A percentile compares a stretch with the other conserved stretches of the same genome.
Evolutionary conservation across 2,329 filamentous ascomycete species (phyloP).

Genomic region (Talaromyces rugulosus): DNA sequence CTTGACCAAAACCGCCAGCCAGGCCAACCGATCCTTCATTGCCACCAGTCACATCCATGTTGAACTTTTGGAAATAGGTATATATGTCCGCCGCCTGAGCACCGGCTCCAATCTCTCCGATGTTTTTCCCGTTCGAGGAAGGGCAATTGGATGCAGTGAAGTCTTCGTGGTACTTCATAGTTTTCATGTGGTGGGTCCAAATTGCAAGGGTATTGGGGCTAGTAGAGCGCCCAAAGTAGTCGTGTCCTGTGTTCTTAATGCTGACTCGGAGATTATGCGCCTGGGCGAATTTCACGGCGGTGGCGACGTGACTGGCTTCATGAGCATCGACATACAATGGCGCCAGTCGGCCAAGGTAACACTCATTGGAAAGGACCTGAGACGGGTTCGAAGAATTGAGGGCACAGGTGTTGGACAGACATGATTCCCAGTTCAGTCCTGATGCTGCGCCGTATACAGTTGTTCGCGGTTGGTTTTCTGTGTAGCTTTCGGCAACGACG

Average conservation of each 20-base stretch:
- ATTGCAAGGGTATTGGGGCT: slow-evolving; percentile 2
- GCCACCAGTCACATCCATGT: slow-evolving; percentile 27
- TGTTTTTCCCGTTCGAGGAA: background rate
- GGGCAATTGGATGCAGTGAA: slow-evolving; percentile 1
- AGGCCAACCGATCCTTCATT: slow-evolving; percentile 48
- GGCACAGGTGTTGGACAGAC: background rate
- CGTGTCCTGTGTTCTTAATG: slow-evolving; percentile 11
- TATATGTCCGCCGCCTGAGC: background rate
- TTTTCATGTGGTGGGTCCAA: background rate
- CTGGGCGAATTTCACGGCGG: slow-evolving; percentile 4
- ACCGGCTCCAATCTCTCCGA: slow-evolving; percentile 4
- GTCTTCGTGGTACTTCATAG: background rate
- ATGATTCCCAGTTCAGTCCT: background rate
- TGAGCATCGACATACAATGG: slow-evolving; percentile 2
- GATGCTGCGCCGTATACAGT: background rate
- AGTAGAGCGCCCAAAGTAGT: slow-evolving; percentile 12
- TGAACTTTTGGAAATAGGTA: background rate
- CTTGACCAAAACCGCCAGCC: slow-evolving; percentile 58
- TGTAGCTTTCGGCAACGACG: background rate
- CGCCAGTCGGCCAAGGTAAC: background rate
- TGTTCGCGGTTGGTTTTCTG: background rate
- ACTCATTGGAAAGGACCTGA: background rate
- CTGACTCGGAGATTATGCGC: slow-evolving; percentile 6
- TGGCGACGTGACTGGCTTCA: background rate
- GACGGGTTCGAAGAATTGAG: background rate